Evolutionary conservation across 2,329 filamentous ascomycete species (phyloP).

Genomic region (Tolypocladium sp.): DNA sequence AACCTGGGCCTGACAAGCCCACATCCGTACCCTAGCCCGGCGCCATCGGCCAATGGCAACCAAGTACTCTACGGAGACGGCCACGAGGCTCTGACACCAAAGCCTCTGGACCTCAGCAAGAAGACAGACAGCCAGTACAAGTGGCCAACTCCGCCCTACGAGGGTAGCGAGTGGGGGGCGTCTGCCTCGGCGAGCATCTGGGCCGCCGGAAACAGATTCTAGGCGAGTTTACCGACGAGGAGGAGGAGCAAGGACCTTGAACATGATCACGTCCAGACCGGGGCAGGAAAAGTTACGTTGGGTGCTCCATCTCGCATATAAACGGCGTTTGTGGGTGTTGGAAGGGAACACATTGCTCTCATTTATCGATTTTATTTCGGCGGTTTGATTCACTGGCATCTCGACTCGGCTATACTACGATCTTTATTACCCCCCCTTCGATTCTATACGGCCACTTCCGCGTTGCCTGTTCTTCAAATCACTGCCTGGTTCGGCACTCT

Average conservation of each 20-base stretch:
- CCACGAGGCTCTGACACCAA: conserved; percentile 53
- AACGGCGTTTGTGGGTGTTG: conserved; percentile 10
- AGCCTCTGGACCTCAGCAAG: conserved; percentile 61
- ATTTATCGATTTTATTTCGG: conserved; percentile 4
- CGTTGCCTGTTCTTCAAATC: background rate
- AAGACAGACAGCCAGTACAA: conserved; percentile 50
- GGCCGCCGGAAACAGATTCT: conserved; percentile 59
- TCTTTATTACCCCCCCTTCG: conserved; percentile 14
- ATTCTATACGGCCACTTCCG: conserved; percentile 8
- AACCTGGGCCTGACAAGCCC: conserved; percentile 47
- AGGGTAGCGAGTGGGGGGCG: conserved; percentile 85
- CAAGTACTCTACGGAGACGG: conserved; percentile 63
- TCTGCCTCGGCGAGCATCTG: conserved; percentile 75
- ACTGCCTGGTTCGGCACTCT: background rate
- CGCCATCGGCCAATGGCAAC: conserved; percentile 78
- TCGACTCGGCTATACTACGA: conserved; percentile 16
- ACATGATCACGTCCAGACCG: conserved; percentile 13
- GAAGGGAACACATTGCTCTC: conserved; percentile 8
- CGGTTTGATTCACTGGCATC: conserved; percentile 14
- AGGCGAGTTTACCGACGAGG: conserved; percentile 10
- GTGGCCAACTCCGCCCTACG: conserved; percentile 93
- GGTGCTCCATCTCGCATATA: conserved; percentile 8
- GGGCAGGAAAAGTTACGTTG: conserved; percentile 5
- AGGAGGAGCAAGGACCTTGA: background rate
- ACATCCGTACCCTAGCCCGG: conserved; percentile 52